Evolutionary conservation across 2,329 filamentous ascomycete genomes (phyloP), one percentile per base, ranked within the genome.

Genomic region (Fusarium euwallaceae): DNA sequence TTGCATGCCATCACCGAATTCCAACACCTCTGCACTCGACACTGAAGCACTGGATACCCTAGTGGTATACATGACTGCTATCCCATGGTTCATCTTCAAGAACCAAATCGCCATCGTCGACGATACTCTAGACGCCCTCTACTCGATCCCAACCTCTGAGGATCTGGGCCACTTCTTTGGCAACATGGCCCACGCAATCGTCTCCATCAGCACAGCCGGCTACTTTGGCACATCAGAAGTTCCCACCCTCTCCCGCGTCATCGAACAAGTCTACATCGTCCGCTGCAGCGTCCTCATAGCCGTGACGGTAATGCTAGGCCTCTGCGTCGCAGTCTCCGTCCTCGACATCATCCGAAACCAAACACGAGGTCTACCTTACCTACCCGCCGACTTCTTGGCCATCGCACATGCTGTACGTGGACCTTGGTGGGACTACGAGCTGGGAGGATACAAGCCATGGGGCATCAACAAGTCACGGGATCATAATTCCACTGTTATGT

Each of bases 21-120:
- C 58, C 1, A 75, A 77, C 6, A 61, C 59, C 5, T 71, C 74
- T 14, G 67, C 70, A 0, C 64, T 76, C 0, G 74, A 76, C 6
- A 77, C 65, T 1, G 39, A 69, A 2, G 74, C 74, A 0, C 29
- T 76, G 0, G 63, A 75, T n/a, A 58, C 74, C 0, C 17, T 76
- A 2, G 41, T 34, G 0, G 24, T 75, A 3, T 76, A 76, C 61
- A 76, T 76, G 74, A 73, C 74, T 1, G 74, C 74, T 0, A 76
- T 76, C n/a, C 74, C 74, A 2, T 76, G 74, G 74, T 75, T 69
- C 4, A 73, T 76, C 16, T 75, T 76, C 39, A 34, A 61, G 4
- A 73, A 69, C 5, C 65, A 51, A 5, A 66, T 76, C 9, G 27
- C 56, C 5, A 77, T 76, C 1, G 67, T 73, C 0, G 74, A 76